Evolutionary conservation across 2,329 filamentous ascomycete genomes (phyloP).

Genomic region (Xylaria sp.): DNA sequence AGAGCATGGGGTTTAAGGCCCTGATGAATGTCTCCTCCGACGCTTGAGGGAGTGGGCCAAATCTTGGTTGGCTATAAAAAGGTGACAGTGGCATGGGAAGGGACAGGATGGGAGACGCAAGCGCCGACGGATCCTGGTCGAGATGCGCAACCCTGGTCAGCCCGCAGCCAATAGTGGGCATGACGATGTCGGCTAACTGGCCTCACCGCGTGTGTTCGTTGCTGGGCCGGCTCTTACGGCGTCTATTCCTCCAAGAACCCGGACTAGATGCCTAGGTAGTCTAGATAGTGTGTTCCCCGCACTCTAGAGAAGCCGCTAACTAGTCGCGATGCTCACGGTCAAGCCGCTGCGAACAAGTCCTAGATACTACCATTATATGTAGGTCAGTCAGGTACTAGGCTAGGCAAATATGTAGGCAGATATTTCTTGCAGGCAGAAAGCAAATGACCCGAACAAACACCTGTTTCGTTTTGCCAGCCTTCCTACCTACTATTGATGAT

Average conservation of each 20-base stretch:
- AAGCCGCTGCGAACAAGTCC: neutral
- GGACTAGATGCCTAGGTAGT: neutral
- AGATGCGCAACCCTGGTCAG: slow-evolving; percentile 39
- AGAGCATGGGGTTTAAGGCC: slow-evolving; percentile 32
- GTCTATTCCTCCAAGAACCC: slow-evolving; percentile 42
- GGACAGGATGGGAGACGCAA: slow-evolving; percentile 51
- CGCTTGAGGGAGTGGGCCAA: slow-evolving; percentile 43
- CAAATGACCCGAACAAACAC: neutral
- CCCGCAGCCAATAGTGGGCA: slow-evolving; percentile 43
- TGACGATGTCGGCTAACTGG: slow-evolving; percentile 46
- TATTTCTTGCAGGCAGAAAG: neutral
- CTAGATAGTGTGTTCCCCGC: slow-evolving; percentile 17
- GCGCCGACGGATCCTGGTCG: slow-evolving; percentile 50
- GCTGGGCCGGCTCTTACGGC: slow-evolving; percentile 41
- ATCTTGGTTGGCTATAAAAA: slow-evolving; percentile 55
- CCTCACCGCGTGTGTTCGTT: slow-evolving; percentile 42
- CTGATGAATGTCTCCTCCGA: slow-evolving; percentile 38
- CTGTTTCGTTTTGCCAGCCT: neutral
- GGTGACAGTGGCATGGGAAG: slow-evolving; percentile 45
- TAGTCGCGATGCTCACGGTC: slow-evolving; percentile 4
- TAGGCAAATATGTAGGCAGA: neutral
- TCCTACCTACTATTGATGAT: neutral
- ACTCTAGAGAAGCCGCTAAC: slow-evolving; percentile 1
- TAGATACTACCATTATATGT: neutral
- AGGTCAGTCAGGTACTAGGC: neutral